Percentiles rank a stretch among this genome's conserved stretches.
phyloP scores from a whole-genome alignment of 768 basidiomycete genomes.

The Antrodiella citrinella region DNA sequence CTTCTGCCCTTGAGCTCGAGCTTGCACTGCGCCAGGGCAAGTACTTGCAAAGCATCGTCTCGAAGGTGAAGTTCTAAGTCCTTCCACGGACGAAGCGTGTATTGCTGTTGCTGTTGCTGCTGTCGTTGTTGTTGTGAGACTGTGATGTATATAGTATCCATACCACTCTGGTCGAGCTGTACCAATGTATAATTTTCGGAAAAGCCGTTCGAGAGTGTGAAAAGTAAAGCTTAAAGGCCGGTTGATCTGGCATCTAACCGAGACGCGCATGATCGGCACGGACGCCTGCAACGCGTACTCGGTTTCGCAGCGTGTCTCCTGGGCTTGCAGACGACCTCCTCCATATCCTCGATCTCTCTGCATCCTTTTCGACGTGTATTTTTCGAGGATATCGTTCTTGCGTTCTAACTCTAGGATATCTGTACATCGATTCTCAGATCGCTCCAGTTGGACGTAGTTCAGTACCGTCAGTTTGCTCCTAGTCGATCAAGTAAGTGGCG shows the following conservation, averaged over 20 bases:
- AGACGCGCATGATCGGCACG: background rate
- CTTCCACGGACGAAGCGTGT: background rate
- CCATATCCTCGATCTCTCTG: background rate
- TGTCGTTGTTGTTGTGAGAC: no score
- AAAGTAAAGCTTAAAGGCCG: background rate
- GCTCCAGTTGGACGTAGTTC: no score
- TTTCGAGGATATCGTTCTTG: no score
- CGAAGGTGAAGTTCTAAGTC: conserved; percentile 10
- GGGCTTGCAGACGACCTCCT: no score
- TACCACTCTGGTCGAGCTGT: background rate
- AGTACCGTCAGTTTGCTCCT: background rate
- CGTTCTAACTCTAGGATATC: no score
- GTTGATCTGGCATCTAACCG: background rate
- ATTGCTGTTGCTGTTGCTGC: no score
- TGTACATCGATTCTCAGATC: no score
- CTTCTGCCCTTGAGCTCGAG: conserved; percentile 8
- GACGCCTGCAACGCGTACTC: background rate
- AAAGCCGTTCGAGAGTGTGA: no score
- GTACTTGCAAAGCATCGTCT: conserved; percentile 8
- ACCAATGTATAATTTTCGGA: background rate
- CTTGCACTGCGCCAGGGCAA: conserved; percentile 9
- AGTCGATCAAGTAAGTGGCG: background rate
- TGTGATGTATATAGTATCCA: background rate
- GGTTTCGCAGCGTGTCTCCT: background rate
- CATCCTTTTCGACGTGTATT: background rate